These are phyloP conservation scores for Celoporthe dispersa DNA, from an alignment of 2,329 filamentous ascomycete species.

Conservation along the genomic window DNA sequence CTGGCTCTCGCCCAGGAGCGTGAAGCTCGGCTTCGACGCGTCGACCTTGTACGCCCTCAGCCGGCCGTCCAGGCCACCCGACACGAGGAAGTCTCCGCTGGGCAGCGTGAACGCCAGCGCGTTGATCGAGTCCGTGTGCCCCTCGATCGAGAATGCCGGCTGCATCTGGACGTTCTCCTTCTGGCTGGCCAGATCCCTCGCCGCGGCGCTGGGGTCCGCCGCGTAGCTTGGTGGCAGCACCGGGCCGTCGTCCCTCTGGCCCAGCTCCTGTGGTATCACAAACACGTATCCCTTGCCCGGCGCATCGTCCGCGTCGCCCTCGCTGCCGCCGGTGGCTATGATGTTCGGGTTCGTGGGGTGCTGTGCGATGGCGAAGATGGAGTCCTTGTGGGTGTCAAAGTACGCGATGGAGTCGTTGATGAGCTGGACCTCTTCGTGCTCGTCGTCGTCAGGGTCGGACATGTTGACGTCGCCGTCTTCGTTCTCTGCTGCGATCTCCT, in stretches of 20 bases:
- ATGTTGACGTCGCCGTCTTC: slow-evolving; percentile 48
- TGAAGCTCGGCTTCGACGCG: slow-evolving; percentile 51
- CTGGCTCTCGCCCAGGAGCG: slow-evolving; percentile 75
- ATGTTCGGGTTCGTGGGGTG: slow-evolving; percentile 80
- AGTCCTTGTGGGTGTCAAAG: slow-evolving; percentile 89
- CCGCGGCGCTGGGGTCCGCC: slow-evolving; percentile 59
- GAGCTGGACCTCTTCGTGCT: slow-evolving; percentile 72
- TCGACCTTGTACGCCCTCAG: slow-evolving; percentile 70
- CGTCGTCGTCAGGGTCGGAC: slow-evolving; percentile 43
- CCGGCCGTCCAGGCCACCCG: slow-evolving; percentile 84
- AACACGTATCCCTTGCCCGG: slow-evolving; percentile 80
- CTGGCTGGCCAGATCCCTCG: slow-evolving; percentile 25
- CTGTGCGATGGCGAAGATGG: slow-evolving; percentile 92
- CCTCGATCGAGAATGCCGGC: slow-evolving; percentile 76
- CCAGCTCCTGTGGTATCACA: slow-evolving; percentile 22
- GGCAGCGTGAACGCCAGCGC: slow-evolving; percentile 83
- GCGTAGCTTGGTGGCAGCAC: slow-evolving; percentile 79
- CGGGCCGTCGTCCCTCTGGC: slow-evolving; percentile 67
- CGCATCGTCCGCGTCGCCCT: slow-evolving; percentile 61
- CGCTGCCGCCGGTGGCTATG: slow-evolving; percentile 82
- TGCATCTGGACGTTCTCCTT: slow-evolving; percentile 60
- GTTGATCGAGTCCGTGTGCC: slow-evolving; percentile 91
- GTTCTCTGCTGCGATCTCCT: slow-evolving; percentile 69
- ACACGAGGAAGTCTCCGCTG: slow-evolving; percentile 81
- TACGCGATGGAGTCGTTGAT: slow-evolving; percentile 93